Conservation (phyloP, 169 alveolate genomes). For the Plasmodium chabaudi region DNA sequence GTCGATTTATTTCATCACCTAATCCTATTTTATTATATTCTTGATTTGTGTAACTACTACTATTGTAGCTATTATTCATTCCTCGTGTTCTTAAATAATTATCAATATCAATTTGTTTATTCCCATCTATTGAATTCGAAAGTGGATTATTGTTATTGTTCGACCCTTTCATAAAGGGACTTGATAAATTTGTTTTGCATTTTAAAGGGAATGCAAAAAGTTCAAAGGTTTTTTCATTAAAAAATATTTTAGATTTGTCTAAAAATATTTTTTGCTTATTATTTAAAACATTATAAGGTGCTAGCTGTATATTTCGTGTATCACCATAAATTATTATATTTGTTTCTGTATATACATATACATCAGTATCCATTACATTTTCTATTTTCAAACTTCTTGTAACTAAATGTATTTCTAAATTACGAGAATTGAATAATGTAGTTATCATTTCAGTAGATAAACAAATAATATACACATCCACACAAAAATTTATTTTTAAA, state of each 20-base stretch:
- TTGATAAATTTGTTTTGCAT: conserved; percentile 18
- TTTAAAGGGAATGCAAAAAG: conserved; percentile 65
- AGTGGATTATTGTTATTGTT: not conserved
- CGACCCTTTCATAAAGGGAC: not conserved
- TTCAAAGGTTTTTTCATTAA: conserved; percentile 36
- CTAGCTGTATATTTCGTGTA: conserved; percentile 59
- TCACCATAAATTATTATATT: conserved; percentile 69
- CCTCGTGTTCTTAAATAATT: not conserved
- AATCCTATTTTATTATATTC: not conserved
- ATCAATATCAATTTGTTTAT: not conserved
- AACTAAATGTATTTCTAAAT: conserved; percentile 54
- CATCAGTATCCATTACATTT: conserved; percentile 61
- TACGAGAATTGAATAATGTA: conserved; percentile 27
- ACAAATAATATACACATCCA: conserved; percentile 26
- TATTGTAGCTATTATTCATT: not conserved
- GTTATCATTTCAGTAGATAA: conserved; percentile 44
- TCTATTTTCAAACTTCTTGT: conserved; percentile 55
- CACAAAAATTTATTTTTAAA: conserved; percentile 47
- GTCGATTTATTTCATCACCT: not conserved
- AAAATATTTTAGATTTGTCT: not conserved
- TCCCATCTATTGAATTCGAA: not conserved
- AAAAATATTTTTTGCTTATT: conserved; percentile 29
- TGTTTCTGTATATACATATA: conserved; percentile 65
- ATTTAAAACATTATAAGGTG: conserved; percentile 62
- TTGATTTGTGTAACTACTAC: not conserved